Evolutionary conservation across 768 basidiomycete species (phyloP).

Genomic region (Russula abietina): DNA sequence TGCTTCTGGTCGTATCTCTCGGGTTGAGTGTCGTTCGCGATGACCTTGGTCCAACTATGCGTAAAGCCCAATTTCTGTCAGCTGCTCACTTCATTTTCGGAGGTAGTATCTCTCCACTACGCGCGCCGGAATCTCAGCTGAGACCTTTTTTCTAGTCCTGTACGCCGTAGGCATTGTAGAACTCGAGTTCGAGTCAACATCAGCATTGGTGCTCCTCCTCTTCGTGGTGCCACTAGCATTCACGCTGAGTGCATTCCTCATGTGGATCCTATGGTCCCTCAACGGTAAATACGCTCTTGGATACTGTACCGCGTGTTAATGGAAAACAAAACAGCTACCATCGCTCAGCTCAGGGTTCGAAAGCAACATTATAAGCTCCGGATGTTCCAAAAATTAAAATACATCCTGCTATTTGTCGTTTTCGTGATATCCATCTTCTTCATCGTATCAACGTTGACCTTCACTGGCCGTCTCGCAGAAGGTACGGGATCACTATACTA

Average conservation of each 20-base stretch:
- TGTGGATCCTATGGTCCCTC: constrained; percentile 91
- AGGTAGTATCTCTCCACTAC: constrained; percentile 47
- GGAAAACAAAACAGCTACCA: constrained; percentile 57
- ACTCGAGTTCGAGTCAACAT: constrained; percentile 85
- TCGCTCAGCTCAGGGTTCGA: constrained; percentile 73
- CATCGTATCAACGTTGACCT: constrained; percentile 83
- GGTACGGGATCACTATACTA: constrained; percentile 40
- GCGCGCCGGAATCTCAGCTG: not conserved
- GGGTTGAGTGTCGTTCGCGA: constrained; percentile 91
- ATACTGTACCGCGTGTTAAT: not conserved
- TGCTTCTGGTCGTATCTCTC: constrained; percentile 87
- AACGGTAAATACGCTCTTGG: constrained; percentile 48
- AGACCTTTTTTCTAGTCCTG: constrained; percentile 47
- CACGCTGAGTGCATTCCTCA: constrained; percentile 89
- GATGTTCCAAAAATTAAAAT: constrained; percentile 86
- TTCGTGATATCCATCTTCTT: constrained; percentile 84
- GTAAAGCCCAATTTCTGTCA: constrained; percentile 74
- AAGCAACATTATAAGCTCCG: constrained; percentile 81
- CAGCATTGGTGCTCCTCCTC: constrained; percentile 73
- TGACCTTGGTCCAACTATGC: constrained; percentile 78
- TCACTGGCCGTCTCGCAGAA: constrained; percentile 88
- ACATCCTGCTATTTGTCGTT: constrained; percentile 78
- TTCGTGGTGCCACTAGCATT: constrained; percentile 94
- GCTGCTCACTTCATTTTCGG: constrained; percentile 89
- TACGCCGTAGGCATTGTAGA: constrained; percentile 95